A percentile compares a stretch with the other conserved stretches of the same genome.
phyloP scores from a whole-genome alignment of 768 basidiomycete species.

The Megacollybia marginata region DNA sequence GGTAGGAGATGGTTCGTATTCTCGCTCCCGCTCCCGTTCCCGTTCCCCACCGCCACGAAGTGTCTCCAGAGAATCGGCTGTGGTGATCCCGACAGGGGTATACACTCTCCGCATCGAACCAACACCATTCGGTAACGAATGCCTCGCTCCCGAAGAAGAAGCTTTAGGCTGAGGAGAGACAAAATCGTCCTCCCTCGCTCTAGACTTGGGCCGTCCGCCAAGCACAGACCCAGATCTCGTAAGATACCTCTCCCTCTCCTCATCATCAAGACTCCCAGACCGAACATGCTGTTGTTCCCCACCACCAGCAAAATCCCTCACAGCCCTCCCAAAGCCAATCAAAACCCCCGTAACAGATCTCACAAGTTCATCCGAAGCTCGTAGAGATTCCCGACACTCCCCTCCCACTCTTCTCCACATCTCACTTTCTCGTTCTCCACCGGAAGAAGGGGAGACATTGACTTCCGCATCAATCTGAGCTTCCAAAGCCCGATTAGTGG shows the following conservation, averaged over 20 bases:
- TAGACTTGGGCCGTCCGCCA: slow-evolving; percentile 43
- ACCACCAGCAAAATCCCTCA: slow-evolving; percentile 43
- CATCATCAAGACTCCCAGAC: too few relatives aligned
- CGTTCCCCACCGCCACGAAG: slow-evolving; percentile 15
- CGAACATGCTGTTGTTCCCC: slow-evolving; percentile 27
- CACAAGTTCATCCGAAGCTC: slow-evolving; percentile 74
- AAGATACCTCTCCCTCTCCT: too few relatives aligned
- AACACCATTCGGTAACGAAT: slow-evolving; percentile 16
- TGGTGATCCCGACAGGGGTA: slow-evolving; percentile 31
- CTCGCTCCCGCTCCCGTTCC: too few relatives aligned
- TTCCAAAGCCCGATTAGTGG: slow-evolving; percentile 55
- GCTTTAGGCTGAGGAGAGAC: slow-evolving; percentile 29
- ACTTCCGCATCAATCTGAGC: slow-evolving; percentile 74
- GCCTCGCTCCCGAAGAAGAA: slow-evolving; percentile 24
- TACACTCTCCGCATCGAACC: slow-evolving; percentile 44
- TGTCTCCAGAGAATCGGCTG: slow-evolving; percentile 36
- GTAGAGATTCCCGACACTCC: slow-evolving; percentile 65
- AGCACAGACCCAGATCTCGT: slow-evolving; percentile 37
- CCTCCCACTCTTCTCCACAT: slow-evolving; percentile 64
- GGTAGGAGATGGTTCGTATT: slow-evolving; percentile 36
- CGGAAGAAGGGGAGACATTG: slow-evolving; percentile 25
- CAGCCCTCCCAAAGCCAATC: slow-evolving; percentile 63
- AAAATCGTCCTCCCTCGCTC: slow-evolving; percentile 13
- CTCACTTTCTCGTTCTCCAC: slow-evolving; percentile 32
- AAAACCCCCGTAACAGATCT: slow-evolving; percentile 70